These are phyloP conservation scores for Beauveria asiatica DNA, from an alignment of 2,329 filamentous ascomycete species.

Conservation along the genomic window DNA sequence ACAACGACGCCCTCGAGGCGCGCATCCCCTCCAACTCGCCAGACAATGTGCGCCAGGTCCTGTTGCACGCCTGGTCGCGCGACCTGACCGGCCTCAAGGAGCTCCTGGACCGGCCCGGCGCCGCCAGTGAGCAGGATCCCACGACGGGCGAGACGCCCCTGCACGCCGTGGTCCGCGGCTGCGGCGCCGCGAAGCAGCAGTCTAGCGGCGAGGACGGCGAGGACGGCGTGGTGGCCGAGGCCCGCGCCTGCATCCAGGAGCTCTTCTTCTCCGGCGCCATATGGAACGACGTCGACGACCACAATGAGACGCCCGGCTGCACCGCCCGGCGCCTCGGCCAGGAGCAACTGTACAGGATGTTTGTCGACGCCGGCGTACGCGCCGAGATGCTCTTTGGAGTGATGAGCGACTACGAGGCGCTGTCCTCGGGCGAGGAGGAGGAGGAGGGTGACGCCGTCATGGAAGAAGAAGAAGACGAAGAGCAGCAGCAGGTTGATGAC, in stretches of 20 bases:
- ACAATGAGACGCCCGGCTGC: conserved; percentile 87
- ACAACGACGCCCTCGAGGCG: conserved; percentile 42
- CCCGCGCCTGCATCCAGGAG: conserved; percentile 60
- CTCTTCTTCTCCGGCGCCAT: conserved; percentile 84
- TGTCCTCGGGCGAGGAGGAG: conserved; percentile 51
- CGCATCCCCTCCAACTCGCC: conserved; percentile 48
- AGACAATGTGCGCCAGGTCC: conserved; percentile 39
- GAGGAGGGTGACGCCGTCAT: conserved; percentile 39
- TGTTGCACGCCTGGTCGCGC: conserved; percentile 48
- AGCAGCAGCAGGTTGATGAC: conserved; percentile 17
- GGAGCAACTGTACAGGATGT: conserved; percentile 64
- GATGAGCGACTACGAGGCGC: conserved; percentile 70
- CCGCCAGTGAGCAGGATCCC: conserved; percentile 71
- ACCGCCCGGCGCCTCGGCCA: conserved; percentile 65
- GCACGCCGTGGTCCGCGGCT: conserved; percentile 81
- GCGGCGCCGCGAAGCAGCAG: conserved; percentile 30
- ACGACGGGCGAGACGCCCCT: conserved; percentile 80
- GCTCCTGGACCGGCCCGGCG: conserved; percentile 55
- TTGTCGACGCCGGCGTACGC: conserved; percentile 82
- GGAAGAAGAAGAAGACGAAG: conserved; percentile 25
- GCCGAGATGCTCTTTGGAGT: conserved; percentile 81
- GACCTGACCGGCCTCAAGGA: conserved; percentile 59
- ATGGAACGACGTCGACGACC: conserved; percentile 88
- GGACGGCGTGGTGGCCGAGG: conserved; percentile 45
- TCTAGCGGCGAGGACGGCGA: conserved; percentile 23